Base-by-base conservation (phyloP, 2,329 filamentous ascomycete genomes). In the Metarhizium rileyi region DNA sequence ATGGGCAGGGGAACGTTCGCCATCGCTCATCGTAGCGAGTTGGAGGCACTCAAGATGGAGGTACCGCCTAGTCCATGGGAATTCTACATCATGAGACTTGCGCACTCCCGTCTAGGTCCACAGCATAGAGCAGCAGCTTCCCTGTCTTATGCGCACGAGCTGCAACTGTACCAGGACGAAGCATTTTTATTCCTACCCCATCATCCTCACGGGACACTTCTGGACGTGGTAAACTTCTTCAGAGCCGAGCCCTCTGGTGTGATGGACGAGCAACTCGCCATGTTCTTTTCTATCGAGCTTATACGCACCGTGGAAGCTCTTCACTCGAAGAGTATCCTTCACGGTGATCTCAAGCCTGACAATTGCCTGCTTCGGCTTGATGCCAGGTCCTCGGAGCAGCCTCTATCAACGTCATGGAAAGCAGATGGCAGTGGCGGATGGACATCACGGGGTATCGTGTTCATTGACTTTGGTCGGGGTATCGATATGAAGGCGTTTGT, bases 21-120 rank as follows among this genome's bases (percentile, higher is more conserved):
- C n/a, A 61, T 74, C 9, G 71, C 70, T 30, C 70, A 72, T 43
- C 81, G 86, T 40, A 71, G 72, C 41, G 55, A 72, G 1, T 75
- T 93, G 4, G 90, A 96, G 66, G 93, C 93, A 1, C 75, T 98
- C 58, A 98, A 98, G 68, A 90, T 95, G 81, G 93, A 98, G 69
- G 80, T 86, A 28, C 89, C 90, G 1, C 87, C 91, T 0, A 86
- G 83, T 4, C 77, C 87, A 0, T 98, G 93, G 93, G 93, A 98
- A 63, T 98, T 97, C 63, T 87, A 95, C 68, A 94, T 98, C 67
- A 89, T 97, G 72, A 84, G 88, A 1, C 80, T 89, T 49, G 82
- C 87, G 2, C 87, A 91, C 55, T 73, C 78, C 22, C 86, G 93
- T 1, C 74, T 98, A 0, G 85, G 84, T 0, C 76, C 84, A 1